Evolutionary conservation across 176 grass and related monocot species (phyloP), one percentile per base, ranked within the genome.

Genomic region (Triticum timopheevii): DNA sequence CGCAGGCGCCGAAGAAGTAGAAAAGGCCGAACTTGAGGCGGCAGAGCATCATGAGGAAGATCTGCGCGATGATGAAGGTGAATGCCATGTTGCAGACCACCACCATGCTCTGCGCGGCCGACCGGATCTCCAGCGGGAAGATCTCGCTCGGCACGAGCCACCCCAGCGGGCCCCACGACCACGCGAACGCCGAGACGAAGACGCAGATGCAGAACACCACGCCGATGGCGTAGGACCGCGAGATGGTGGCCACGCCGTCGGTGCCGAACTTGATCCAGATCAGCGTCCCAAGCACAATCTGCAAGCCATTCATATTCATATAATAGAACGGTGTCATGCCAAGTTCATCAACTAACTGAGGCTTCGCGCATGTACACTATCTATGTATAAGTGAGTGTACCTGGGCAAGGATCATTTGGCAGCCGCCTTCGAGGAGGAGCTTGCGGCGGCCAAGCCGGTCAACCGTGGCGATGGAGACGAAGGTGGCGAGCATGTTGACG

Each of bases 11-110:
- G 83, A 85, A 95, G 77, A 77, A 92, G 7, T 83, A 79, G 59
- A 92, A 95, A 75, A 85, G 87, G 17, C 69, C 90, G 13, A 59
- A 82, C 78, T 90, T 95, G 82, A 95, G 86, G 22, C 59, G 72
- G 85, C 93, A 95, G 61, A 95, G 78, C 90, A 95, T 95, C 66
- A 85, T 65, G 17, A 95, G 90, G 77, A 95, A 95, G 65, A 73
- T 84, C 76, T 92, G 90, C 9, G 92, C 80, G 85, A 95, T 92
- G 61, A 85, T 90, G 61, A 79, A 58, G 72, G 77, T 82, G 61
- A 79, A 58, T n/a, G 77, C 81, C 77, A 95, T 54, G 75, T 78
- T 78, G 47, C 35, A 58, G 2, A 67, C 85, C 42, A 90, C 86
- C 71, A 69, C 87, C 67, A 95, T 72, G 59, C 81, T 83, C 68